phyloP scores from a whole-genome alignment of 345 rosid species.

The Sapria himalayana region DNA sequence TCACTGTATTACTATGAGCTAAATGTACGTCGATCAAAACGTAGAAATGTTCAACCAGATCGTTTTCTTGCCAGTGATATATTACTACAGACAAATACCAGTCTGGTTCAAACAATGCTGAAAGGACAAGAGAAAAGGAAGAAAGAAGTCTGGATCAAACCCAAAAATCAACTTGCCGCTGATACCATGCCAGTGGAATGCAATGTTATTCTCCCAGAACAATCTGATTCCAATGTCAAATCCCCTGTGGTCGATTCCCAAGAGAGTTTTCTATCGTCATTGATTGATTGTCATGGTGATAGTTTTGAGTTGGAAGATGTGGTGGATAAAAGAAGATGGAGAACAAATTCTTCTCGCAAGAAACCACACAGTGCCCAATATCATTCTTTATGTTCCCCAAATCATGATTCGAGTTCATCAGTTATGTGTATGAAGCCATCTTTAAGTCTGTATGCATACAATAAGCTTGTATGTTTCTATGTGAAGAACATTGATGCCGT shows the following conservation, averaged over 20 bases:
- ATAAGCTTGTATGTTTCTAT: slow-evolving; percentile 44
- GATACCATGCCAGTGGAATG: slow-evolving; percentile 29
- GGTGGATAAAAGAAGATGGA: slow-evolving; percentile 22
- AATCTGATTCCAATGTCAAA: slow-evolving; percentile 14
- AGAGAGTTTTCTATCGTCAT: slow-evolving; percentile 11
- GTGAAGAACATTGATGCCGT: slow-evolving; percentile 61
- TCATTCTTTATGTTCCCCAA: slow-evolving; percentile 8
- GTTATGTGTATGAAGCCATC: slow-evolving; percentile 20
- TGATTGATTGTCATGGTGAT: slow-evolving; percentile 14
- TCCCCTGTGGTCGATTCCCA: slow-evolving; percentile 9
- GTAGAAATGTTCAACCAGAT: slow-evolving; percentile 45
- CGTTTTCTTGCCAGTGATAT: slow-evolving; percentile 28
- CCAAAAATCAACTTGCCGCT: slow-evolving; percentile 19
- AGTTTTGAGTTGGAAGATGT: slow-evolving; percentile 27
- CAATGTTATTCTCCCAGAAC: slow-evolving; percentile 15
- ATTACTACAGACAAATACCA: slow-evolving; percentile 15
- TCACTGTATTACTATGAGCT: slow-evolving; percentile 19
- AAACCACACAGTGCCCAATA: slow-evolving; percentile 12
- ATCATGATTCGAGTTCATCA: slow-evolving; percentile 13
- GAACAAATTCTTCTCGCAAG: slow-evolving; percentile 12
- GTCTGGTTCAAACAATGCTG: slow-evolving; percentile 29
- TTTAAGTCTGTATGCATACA: slow-evolving; percentile 53
- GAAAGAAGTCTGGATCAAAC: slow-evolving; percentile 10
- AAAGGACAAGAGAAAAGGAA: slow-evolving; percentile 18
- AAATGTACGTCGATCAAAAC: slow-evolving; percentile 53